Evolutionary conservation across 1,284 basidiomycete genomes (phyloP).

Genomic region (Ganoderma boninense): DNA sequence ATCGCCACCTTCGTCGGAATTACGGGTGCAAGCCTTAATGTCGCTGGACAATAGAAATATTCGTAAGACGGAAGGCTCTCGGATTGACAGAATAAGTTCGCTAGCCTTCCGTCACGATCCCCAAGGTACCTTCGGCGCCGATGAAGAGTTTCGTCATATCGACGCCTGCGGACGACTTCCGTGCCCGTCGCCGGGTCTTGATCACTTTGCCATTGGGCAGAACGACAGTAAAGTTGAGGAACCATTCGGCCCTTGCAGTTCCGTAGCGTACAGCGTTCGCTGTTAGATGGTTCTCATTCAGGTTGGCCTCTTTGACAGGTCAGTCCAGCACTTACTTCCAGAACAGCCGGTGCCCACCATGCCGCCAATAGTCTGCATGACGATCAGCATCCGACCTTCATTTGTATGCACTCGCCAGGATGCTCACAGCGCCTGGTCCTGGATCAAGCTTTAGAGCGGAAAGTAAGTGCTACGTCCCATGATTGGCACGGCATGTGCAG

Average conservation of each 20-base stretch:
- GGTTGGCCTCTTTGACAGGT: too few species aligned
- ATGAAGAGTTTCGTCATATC: slow-evolving; percentile 94
- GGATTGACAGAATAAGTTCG: background rate
- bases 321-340: slow-evolving; percentile 60
- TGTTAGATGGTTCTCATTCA: background rate
- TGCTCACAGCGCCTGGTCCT: slow-evolving; percentile 63
- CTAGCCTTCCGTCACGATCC: slow-evolving; percentile 89
- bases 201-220: slow-evolving; percentile 92
- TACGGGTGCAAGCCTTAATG: slow-evolving; percentile 81
- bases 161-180: slow-evolving; percentile 92
- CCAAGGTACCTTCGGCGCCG: slow-evolving; percentile 94
- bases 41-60: slow-evolving; percentile 53
- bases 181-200: slow-evolving; percentile 86
- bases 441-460: slow-evolving; percentile 69
- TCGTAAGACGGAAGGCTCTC: background rate
- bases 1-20: slow-evolving; percentile 79
- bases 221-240: slow-evolving; percentile 87
- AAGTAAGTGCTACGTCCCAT: background rate
- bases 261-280: slow-evolving; percentile 77
- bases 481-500: background rate
- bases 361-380: slow-evolving; percentile 76
- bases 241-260: slow-evolving; percentile 56
- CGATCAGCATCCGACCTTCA: background rate
- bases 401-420: background rate
- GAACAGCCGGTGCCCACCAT: slow-evolving; percentile 90